Conservation (phyloP, 495 filamentous ascomycete species). For the Jackrogersella multiformis region DNA sequence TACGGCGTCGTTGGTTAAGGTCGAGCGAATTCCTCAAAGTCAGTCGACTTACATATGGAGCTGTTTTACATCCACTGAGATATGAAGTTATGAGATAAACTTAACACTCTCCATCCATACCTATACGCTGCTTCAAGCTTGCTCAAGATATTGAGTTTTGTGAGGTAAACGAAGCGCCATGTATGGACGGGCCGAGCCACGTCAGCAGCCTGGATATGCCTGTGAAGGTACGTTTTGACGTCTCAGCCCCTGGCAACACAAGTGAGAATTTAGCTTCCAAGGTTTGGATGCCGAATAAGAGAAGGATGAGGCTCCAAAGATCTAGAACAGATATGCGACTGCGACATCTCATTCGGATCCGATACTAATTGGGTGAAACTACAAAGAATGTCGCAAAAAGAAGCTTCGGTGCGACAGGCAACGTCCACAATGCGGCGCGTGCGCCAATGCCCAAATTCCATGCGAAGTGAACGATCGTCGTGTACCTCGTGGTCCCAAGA, state of each 20-base stretch:
- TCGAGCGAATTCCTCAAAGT: neutral
- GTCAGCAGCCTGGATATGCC: constrained; percentile 56
- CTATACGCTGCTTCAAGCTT: constrained; percentile 1
- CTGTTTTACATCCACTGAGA: neutral
- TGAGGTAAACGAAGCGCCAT: constrained; percentile 26
- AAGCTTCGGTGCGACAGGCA: constrained; percentile 64
- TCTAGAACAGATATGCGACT: neutral
- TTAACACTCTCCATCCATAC: neutral
- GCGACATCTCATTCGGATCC: neutral
- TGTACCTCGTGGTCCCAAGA: constrained; percentile 61
- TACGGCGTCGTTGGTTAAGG: neutral
- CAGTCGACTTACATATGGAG: neutral
- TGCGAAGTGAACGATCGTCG: constrained; percentile 61
- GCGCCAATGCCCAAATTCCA: constrained; percentile 56
- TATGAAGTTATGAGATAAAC: constrained; percentile 14
- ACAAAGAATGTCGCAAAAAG: constrained; percentile 58
- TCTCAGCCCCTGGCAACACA: constrained; percentile 32
- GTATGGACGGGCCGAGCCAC: constrained; percentile 44
- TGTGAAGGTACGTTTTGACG: constrained; percentile 47
- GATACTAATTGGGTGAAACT: constrained; percentile 19
- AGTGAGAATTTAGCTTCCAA: constrained; percentile 13
- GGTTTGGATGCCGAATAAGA: neutral
- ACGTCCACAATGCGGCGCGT: constrained; percentile 61
- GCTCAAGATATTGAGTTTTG: constrained; percentile 6
- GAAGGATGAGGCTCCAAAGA: neutral